Base-by-base conservation (phyloP, 306 rosid species). In the Urtica urens region DNA sequence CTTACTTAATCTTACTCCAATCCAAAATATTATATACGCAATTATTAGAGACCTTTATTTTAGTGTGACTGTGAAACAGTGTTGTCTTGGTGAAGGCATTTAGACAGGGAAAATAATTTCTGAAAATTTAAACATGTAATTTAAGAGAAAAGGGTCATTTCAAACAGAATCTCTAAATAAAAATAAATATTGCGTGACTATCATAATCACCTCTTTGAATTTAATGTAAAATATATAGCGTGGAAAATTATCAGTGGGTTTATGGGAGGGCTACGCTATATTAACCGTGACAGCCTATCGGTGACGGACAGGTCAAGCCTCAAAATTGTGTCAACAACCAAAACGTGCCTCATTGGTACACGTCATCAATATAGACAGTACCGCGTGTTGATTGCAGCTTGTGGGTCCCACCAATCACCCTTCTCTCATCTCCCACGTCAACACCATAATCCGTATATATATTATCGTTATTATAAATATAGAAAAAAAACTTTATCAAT, bases 321-420 rank as follows among this genome's bases (percentile, higher is more conserved):
- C n/a, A 14, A n/a, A n/a, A 10, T 40, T 16, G 40, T 19, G 40
- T 22, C 33, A 23, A 58, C 62, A 57, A 19, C 44, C 17, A 45
- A 25, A 56, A 30, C 71, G 63, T 60, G 66, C 53, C 15, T 18
- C 8, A 49, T 71, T 64, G 64, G 39, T 50, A 76, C 82, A 82
- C 82, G 80, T 80, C 72, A 71, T 42, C 71, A 38, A 7, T n/a
- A 46, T 37, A 60, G 86, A 87, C 96, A 79, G 9, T 1, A 31
- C 63, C 96, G 80, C 94, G 94, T 80, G 94, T 78, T 78, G 59
- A 61, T 71, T 16, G 74, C 82, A 69, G 69, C 82, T 39, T 59
- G n/a, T 59, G 76, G 84, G 66, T 64, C 62, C 50, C 43, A 19
- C 42, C 8, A 35, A 9, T 23, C 15, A n/a, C 25, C 27, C 27